These are phyloP conservation scores for Phytopythium oedochilum DNA, from an alignment of 352 stramenopile genomes.

Conservation along the genomic window DNA sequence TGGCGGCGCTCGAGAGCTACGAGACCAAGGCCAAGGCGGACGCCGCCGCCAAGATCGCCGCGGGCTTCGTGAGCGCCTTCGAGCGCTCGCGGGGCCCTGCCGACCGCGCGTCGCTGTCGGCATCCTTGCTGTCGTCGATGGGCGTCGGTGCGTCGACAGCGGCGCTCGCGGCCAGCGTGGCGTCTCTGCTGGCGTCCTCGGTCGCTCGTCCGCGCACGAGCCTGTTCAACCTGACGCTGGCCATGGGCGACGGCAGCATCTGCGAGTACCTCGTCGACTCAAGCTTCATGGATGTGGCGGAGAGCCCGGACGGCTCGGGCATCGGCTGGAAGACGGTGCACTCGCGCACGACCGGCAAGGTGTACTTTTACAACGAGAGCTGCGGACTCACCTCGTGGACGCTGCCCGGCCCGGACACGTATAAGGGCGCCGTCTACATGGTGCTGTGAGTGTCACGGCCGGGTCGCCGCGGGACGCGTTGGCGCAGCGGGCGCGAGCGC, in stretches of 20 bases:
- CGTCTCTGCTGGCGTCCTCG: conserved; percentile 24
- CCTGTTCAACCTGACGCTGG: conserved; percentile 48
- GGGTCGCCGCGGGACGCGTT: background rate
- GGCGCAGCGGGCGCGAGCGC: background rate
- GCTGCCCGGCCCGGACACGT: conserved; percentile 51
- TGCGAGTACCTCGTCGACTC: conserved; percentile 61
- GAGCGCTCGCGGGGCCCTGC: conserved; percentile 14
- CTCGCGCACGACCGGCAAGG: conserved; percentile 67
- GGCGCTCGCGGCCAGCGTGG: conserved; percentile 21
- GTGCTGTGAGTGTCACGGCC: conserved; percentile 42
- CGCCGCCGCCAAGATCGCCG: conserved; percentile 47
- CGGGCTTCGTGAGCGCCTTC: conserved; percentile 46
- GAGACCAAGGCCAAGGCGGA: conserved; percentile 53
- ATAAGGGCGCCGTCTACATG: conserved; percentile 59
- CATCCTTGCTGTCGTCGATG: background rate
- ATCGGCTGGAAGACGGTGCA: conserved; percentile 63
- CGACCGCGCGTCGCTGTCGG: conserved; percentile 6
- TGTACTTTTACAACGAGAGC: conserved; percentile 83
- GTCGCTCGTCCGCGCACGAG: conserved; percentile 18
- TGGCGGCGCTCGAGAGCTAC: conserved; percentile 44
- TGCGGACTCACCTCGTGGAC: conserved; percentile 78
- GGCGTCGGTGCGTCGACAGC: conserved; percentile 9
- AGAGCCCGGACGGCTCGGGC: conserved; percentile 28
- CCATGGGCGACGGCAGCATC: conserved; percentile 66
- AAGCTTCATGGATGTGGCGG: conserved; percentile 47